A percentile compares a stretch with the other conserved stretches of the same genome.
Conservation (phyloP, 305 asterid genomes). For the Coffea humblotiana region DNA sequence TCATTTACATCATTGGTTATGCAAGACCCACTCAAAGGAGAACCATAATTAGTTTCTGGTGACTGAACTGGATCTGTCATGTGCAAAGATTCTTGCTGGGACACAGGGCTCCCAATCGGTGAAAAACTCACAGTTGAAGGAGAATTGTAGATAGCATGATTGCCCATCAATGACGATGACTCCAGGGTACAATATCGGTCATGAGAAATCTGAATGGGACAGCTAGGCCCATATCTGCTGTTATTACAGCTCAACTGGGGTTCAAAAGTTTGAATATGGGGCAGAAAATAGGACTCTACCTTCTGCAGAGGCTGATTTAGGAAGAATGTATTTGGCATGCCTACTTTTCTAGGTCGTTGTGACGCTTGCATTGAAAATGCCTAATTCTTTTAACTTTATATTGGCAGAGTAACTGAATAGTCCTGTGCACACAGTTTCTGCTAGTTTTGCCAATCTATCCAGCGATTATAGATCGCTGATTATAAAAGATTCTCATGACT, state of each 20-base stretch:
- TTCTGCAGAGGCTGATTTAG: conserved; percentile 41
- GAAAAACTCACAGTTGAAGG: conserved; percentile 47
- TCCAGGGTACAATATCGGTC: conserved; percentile 56
- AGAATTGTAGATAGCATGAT: conserved; percentile 30
- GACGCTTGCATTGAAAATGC: conserved; percentile 50
- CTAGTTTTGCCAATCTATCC: not conserved
- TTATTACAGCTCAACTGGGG: conserved; percentile 31
- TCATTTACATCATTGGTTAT: conserved; percentile 44
- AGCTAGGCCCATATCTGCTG: conserved; percentile 28
- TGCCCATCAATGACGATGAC: conserved; percentile 51
- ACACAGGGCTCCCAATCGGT: conserved; percentile 46
- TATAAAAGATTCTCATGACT: not conserved
- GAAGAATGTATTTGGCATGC: conserved; percentile 47
- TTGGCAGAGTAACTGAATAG: not conserved
- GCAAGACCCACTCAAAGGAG: conserved; percentile 49
- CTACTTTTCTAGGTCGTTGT: conserved; percentile 37
- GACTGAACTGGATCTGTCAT: conserved; percentile 28
- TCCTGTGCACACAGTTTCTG: not conserved
- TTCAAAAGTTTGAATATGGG: conserved; percentile 44
- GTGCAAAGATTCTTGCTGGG: conserved; percentile 46
- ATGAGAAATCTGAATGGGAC: conserved; percentile 37
- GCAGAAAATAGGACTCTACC: conserved; percentile 45
- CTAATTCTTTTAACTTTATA: not conserved
- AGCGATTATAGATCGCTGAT: not conserved
- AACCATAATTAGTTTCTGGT: conserved; percentile 42